These are phyloP conservation scores for Quercus tomentella DNA, from an alignment of 331 rosid genomes.

Conservation along the genomic window DNA sequence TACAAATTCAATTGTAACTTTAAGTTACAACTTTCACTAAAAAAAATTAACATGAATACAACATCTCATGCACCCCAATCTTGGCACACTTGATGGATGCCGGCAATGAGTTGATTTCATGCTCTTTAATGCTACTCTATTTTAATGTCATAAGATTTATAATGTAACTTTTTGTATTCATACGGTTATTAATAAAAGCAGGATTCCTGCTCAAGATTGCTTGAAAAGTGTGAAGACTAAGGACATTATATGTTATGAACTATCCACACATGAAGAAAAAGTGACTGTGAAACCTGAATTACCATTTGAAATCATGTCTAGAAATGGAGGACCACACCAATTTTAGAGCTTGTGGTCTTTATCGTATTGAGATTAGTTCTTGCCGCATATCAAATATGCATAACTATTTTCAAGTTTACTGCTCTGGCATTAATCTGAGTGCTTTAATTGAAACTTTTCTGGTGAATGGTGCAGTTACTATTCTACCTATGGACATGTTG, in stretches of 20 bases:
- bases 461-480: too few relatives aligned
- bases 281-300: constrained; percentile 30
- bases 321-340: constrained; percentile 27
- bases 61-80: too few relatives aligned
- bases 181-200: neutral
- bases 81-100: too few relatives aligned
- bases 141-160: neutral
- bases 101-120: too few relatives aligned
- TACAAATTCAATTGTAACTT: too few relatives aligned
- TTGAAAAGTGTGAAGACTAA: neutral
- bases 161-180: neutral
- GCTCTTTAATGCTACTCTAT: neutral
- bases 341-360: constrained; percentile 33
- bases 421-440: too few relatives aligned
- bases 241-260: constrained; percentile 15
- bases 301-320: constrained; percentile 28
- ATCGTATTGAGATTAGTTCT: constrained; percentile 19
- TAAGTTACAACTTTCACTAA: too few relatives aligned
- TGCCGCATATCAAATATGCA: too few relatives aligned
- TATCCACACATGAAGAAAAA: constrained; percentile 9
- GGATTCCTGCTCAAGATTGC: neutral
- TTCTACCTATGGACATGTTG: too few relatives aligned
- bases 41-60: too few relatives aligned
- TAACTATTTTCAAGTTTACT: too few relatives aligned
- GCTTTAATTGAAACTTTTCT: too few relatives aligned